Evolutionary conservation across 1,284 basidiomycete genomes (phyloP), one percentile per base, ranked within the genome.

Genomic region (Microbotryum silenes-acaulis): DNA sequence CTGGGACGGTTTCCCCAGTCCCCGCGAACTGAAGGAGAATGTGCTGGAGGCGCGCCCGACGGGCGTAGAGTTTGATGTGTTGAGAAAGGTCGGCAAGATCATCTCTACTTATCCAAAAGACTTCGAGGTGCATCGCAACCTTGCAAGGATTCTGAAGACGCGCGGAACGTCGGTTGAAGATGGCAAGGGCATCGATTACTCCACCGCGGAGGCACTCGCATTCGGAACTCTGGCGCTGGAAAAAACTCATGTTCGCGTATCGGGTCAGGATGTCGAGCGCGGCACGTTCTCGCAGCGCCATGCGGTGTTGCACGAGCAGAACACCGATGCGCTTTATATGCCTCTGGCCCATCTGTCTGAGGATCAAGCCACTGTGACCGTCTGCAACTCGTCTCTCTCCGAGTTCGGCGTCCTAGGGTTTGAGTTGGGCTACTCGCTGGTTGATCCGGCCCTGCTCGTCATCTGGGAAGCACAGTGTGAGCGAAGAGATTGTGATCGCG

Each of bases 221-320:
- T 91, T 98, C 73, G 96, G 94, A 65, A 83, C 91, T 18, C 84
- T 98, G 56, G 88, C 88, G 37, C 80, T 94, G 53, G 93, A 98
- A 79, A 89, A 90, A 73, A 88, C 87, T 61, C 91, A 98, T 75
- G 89, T 99, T 58, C 89, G 96, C 72, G 81, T 98, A 3, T 97
- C 92, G 1, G 96, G 96, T 52, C 96, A 99, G 79, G 96, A 98
- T 77, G 94, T 98, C 59, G 96, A 99, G 78, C 88, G 96, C 76
- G 96, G 96, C 60, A 99, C 96, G 9, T 99, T 99, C 82, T 97
- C 93, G n/a, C 96, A 98, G 76, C 89, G 96, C 58, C 96, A 99
- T 74, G 91, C 93, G 51, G 87, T 99, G 67, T 81, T 99, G 57
- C 92, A 97, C 78, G 94, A 99, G 77, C 96, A 99, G 79, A 81